Evolutionary conservation across 2,329 filamentous ascomycete genomes (phyloP).

Genomic region (Tolypocladium endophyticum): DNA sequence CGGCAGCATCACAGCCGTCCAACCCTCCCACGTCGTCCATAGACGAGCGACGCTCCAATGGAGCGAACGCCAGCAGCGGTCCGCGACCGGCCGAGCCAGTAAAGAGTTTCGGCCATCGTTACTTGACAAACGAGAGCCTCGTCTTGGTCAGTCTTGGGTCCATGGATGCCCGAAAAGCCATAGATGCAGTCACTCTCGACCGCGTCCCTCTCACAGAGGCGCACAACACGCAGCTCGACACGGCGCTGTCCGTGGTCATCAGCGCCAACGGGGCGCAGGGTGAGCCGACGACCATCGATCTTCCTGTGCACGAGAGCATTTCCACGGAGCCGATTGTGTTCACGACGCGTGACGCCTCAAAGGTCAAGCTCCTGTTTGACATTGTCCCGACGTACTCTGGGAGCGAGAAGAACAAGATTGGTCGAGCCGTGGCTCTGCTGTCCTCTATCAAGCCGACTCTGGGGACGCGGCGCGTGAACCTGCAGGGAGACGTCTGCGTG

Average conservation of each 20-base stretch:
- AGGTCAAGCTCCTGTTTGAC: constrained; percentile 87
- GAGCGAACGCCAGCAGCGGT: constrained; percentile 24
- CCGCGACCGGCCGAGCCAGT: constrained; percentile 61
- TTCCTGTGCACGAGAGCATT: constrained; percentile 89
- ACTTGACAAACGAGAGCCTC: constrained; percentile 80
- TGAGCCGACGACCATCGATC: constrained; percentile 79
- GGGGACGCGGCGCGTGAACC: constrained; percentile 76
- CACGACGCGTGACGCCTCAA: constrained; percentile 62
- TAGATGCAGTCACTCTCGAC: constrained; percentile 76
- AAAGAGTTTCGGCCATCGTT: constrained; percentile 93
- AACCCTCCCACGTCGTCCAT: constrained; percentile 47
- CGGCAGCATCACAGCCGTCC: constrained; percentile 6
- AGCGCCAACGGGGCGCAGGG: constrained; percentile 77
- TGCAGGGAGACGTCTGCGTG: constrained; percentile 86
- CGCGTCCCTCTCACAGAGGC: constrained; percentile 79
- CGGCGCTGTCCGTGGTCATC: constrained; percentile 82
- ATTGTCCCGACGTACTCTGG: constrained; percentile 93
- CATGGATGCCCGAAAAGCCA: constrained; percentile 81
- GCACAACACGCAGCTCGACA: constrained; percentile 88
- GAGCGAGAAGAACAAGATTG: constrained; percentile 77
- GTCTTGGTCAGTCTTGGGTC: constrained; percentile 87
- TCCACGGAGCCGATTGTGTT: constrained; percentile 91
- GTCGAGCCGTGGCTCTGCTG: constrained; percentile 77
- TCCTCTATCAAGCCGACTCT: constrained; percentile 76
- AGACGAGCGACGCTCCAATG: constrained; percentile 46